Conservation (phyloP, 2,329 filamentous ascomycete genomes). For the Penicillium sp. region DNA sequence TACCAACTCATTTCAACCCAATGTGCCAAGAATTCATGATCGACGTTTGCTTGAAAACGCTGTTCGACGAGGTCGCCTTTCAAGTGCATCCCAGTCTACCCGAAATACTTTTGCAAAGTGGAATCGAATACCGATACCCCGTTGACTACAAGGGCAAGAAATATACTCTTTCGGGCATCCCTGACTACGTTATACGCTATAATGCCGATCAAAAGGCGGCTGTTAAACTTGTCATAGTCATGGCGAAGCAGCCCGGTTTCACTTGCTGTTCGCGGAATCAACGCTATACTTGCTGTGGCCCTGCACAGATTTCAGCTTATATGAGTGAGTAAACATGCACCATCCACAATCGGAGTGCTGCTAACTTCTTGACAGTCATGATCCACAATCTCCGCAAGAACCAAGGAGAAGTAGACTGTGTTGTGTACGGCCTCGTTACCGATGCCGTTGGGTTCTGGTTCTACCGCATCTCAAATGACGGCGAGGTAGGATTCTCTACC, state of each 20-base stretch:
- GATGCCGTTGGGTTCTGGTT: conserved; percentile 9
- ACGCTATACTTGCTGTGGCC: background rate
- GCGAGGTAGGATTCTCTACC: background rate
- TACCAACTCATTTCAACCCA: background rate
- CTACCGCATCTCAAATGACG: conserved; percentile 4
- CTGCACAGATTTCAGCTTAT: conserved; percentile 1
- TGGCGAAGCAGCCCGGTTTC: conserved; percentile 2
- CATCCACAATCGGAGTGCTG: background rate
- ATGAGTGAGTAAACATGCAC: conserved; percentile 1
- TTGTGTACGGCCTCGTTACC: conserved; percentile 6
- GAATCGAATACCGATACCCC: background rate
- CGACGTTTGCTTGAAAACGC: background rate
- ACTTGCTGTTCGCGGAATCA: background rate
- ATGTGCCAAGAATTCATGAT: background rate
- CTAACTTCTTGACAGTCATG: conserved; percentile 4
- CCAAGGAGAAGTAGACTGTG: background rate
- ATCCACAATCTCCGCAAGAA: conserved; percentile 2
- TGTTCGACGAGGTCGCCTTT: background rate
- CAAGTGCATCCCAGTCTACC: background rate
- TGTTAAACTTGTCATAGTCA: conserved; percentile 6
- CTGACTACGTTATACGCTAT: conserved; percentile 8
- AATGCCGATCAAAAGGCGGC: background rate
- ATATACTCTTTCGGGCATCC: background rate
- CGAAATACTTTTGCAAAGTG: background rate
- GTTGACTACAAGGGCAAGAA: background rate